Evolutionary conservation across 257 asterid species (phyloP).

Genomic region (Gentiana dahurica): DNA sequence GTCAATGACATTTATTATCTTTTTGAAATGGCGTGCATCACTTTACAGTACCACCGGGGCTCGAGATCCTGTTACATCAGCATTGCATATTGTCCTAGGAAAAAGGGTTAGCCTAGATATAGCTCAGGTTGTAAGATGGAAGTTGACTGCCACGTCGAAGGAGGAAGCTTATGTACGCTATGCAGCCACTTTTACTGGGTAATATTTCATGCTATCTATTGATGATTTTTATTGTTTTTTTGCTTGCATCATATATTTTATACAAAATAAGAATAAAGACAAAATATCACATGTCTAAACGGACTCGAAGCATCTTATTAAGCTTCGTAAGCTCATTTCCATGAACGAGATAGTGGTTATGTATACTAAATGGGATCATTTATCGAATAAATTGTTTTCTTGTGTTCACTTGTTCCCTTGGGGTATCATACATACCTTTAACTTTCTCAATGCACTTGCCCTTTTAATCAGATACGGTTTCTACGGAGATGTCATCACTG

Average conservation of each 20-base stretch:
- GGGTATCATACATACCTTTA: neutral
- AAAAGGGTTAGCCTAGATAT: slow-evolving; percentile 78
- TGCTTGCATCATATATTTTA: no score
- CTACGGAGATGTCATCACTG: slow-evolving; percentile 95
- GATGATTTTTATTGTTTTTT: neutral
- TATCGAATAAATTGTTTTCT: no score
- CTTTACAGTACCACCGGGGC: slow-evolving; percentile 88
- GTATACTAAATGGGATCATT: no score
- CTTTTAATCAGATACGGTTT: slow-evolving; percentile 69
- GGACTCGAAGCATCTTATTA: no score
- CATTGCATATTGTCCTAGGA: slow-evolving; percentile 88
- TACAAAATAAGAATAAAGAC: no score
- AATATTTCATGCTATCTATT: slow-evolving; percentile 19
- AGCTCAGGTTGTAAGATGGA: slow-evolving; percentile 96
- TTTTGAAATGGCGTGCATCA: slow-evolving; percentile 5
- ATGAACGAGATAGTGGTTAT: no score
- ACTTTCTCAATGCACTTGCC: slow-evolving; percentile 9
- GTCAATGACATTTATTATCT: no score
- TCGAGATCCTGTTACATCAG: slow-evolving; percentile 91
- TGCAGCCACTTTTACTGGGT: slow-evolving; percentile 99
- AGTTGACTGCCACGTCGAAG: slow-evolving; percentile 46
- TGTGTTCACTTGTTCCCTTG: no score
- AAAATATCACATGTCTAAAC: no score
- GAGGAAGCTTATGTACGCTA: slow-evolving; percentile 91
- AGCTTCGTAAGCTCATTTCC: no score